Evolutionary conservation across 495 filamentous ascomycete species (phyloP), one percentile per base, ranked within the genome.

Genomic region (Polyplosphaeria fusca): DNA sequence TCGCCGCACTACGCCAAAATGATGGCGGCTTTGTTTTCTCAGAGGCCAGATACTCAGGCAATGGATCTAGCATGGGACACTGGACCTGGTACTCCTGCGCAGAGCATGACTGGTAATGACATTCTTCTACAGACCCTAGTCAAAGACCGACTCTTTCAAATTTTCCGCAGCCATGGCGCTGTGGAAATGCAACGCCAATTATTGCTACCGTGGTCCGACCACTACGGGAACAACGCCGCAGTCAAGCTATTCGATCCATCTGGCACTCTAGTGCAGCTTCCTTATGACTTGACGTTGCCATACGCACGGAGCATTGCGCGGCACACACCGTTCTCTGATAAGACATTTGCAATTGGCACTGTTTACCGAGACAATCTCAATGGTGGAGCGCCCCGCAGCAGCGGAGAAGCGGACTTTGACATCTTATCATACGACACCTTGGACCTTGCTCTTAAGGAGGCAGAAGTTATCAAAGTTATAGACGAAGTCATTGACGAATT

Each of bases 401-500:
- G 87, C 69, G 84, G 86, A 39, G 94, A 97, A 67, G 91, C 91
- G 5, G 93, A 97, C 66, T 97, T 95, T 69, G 94, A 98, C 74
- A 90, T 98, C 60, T 78, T 93, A 14, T 90, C 88, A 0, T 77
- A 82, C 47, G 84, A 91, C 58, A 84, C 84, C 1, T 68, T 88
- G 22, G 89, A 97, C 66, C 75, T 94, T n/a, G 83, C 91, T 0
- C 68, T 96, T 47, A 91, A 93, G 65, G 93, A 98, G 70, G 93
- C 93, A 0, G 93, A 98, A 67, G 86, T 89, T 3, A 83, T 98
- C 52, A 97, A 96, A 68, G 90, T 96, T 5, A 67, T 96, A 40
- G 92, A 97, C 67, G 93, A 98, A 64, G 86, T 96, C 40, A 79
- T 94, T 20, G 79, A 86, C 35, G 82, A 85, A 5, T 92, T 96